phyloP scores from a whole-genome alignment of 352 stramenopile genomes.

The Peronospora belbahrii region DNA sequence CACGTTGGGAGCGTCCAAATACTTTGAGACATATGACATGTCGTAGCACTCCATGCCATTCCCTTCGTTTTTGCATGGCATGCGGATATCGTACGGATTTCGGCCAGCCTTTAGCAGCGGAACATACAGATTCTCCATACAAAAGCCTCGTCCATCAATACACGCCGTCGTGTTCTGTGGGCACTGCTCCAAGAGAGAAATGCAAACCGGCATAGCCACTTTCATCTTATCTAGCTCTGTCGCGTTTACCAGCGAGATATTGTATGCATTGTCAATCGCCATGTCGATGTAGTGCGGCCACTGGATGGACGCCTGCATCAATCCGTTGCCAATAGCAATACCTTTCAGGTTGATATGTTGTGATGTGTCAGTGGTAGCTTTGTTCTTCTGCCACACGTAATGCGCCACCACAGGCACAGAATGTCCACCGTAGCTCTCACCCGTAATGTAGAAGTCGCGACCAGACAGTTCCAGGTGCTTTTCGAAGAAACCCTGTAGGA shows the following conservation, averaged over 20 bases:
- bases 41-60: constrained; percentile 48
- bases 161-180: constrained; percentile 36
- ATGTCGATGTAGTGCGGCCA: constrained; percentile 35
- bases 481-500: constrained; percentile 54
- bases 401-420: constrained; percentile 51
- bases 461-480: constrained; percentile 50
- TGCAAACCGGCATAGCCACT: constrained; percentile 19
- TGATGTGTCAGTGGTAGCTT: constrained; percentile 10
- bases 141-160: constrained; percentile 40
- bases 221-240: constrained; percentile 35
- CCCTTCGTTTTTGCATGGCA: constrained; percentile 25
- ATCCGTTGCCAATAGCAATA: constrained; percentile 43
- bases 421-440: constrained; percentile 64
- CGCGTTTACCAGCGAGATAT: constrained; percentile 40
- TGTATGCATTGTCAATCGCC: constrained; percentile 54
- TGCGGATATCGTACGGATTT: constrained; percentile 61
- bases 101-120: constrained; percentile 31
- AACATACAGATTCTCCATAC: constrained; percentile 38
- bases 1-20: constrained; percentile 48
- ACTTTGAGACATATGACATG: constrained; percentile 63
- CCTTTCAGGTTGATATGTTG: constrained; percentile 39
- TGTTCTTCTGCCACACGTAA: constrained; percentile 53
- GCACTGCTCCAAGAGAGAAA: constrained; percentile 24
- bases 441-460: constrained; percentile 58
- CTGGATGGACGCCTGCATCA: constrained; percentile 48